Evolutionary conservation across 2,329 filamentous ascomycete species (phyloP), one percentile per base, ranked within the genome.

Genomic region (Aspergillaceae sp.): DNA sequence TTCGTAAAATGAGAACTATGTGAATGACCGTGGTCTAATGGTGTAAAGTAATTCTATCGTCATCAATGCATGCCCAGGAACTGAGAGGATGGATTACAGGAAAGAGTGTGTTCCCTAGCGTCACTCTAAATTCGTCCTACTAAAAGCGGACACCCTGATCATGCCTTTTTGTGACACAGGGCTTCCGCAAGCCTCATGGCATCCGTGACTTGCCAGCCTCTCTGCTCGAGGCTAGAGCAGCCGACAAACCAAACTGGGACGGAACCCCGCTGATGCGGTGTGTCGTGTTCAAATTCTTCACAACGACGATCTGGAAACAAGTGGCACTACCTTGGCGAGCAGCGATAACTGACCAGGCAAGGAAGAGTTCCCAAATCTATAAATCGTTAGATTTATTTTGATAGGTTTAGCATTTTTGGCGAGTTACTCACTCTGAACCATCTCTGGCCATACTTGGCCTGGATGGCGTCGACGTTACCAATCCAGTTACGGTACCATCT

Each of bases 401-500:
- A 36, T n/a, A 36, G 34, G 19, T n/a, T 11, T n/a, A 11, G 19
- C 34, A 9, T n/a, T 4, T 19, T 19, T 19, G 19, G 10, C 9
- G 19, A 6, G 9, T 19, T 5, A 75, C 84, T 74, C 76, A 89
- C 84, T 67, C 88, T 82, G 78, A 84, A 94, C 89, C 88, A 94
- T 59, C 85, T 77, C 58, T 82, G 78, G 58, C 88, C 89, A 63
- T 94, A 94, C 76, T 92, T 94, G 63, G 84, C 86, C 66, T 83
- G 78, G 50, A 94, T 83, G 71, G 89, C 87, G 43, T 91, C 85
- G 56, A 77, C 75, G 76, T 94, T 94, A 69, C 75, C 86, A 66
- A 91, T 76, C 89, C 88, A 94, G 77, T 94, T 94, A 54, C 88
- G 78, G 74, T 94, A 94, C 88, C 88, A 94, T 62, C 85, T 79